Percentiles rank a stretch among this genome's conserved stretches.
Evolutionary conservation across 768 basidiomycete genomes (phyloP).

Genomic region (Leccinum ochraceum): DNA sequence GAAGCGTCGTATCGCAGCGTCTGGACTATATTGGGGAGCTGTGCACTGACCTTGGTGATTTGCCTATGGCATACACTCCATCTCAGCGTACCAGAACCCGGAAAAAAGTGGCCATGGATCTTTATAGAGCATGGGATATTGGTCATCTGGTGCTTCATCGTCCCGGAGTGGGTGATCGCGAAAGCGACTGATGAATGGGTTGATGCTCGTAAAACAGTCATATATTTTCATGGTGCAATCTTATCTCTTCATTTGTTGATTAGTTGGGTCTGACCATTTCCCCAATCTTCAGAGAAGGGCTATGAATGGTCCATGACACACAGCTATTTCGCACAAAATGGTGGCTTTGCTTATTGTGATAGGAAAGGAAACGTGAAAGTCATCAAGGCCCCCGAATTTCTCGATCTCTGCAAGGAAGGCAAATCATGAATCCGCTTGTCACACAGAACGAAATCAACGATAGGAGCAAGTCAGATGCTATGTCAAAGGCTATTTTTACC

Average conservation of each 20-base stretch:
- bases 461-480: background rate
- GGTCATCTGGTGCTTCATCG: background rate
- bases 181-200: background rate
- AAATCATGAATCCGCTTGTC: background rate
- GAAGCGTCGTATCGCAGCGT: background rate
- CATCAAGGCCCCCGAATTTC: background rate
- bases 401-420: background rate
- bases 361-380: background rate
- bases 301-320: background rate
- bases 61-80: background rate
- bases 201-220: background rate
- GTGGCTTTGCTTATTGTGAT: background rate
- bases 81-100: background rate
- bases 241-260: background rate
- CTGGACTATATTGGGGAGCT: background rate
- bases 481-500: background rate
- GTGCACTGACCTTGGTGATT: background rate
- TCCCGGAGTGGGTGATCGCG: background rate
- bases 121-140: rapidly evolving
- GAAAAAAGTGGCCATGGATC: background rate
- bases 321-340: background rate
- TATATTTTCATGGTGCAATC: background rate
- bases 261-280: too few species aligned
- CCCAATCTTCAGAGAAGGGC: background rate
- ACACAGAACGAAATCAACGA: background rate